These are phyloP conservation scores for Datura wrightii DNA, from an alignment of 257 asterid genomes.

Conservation along the genomic window DNA sequence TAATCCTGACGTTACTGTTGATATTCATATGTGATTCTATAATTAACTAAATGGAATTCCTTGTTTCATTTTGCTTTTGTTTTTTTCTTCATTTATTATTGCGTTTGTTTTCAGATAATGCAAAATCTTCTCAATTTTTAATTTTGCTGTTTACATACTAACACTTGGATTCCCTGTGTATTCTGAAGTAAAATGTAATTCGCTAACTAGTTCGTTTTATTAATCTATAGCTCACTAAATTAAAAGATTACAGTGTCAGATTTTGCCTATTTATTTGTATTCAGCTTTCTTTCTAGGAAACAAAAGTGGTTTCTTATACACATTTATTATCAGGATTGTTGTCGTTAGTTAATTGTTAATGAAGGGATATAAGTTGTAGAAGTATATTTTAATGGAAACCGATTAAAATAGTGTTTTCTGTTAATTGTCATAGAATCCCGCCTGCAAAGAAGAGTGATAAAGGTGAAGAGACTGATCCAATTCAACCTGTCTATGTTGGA, in stretches of 20 bases:
- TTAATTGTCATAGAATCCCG: conserved; percentile 60
- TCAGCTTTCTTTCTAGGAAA: not conserved
- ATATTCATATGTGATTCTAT: not conserved
- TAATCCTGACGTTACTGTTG: not conserved
- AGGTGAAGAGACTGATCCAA: conserved; percentile 62
- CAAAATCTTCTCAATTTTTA: not conserved
- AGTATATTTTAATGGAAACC: not conserved
- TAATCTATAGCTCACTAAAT: not conserved
- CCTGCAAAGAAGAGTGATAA: conserved; percentile 59
- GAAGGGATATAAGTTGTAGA: not conserved
- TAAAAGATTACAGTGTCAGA: not conserved
- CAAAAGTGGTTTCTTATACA: not conserved
- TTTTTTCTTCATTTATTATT: not conserved
- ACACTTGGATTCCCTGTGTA: not conserved
- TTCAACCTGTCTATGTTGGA: conserved; percentile 79
- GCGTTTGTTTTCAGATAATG: not conserved
- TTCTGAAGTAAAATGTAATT: not conserved
- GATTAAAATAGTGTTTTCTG: conserved; percentile 29
- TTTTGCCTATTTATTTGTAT: not conserved
- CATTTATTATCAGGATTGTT: not conserved
- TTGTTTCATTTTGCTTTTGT: not conserved
- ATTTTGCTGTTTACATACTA: not conserved
- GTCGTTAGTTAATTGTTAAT: not conserved
- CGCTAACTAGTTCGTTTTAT: not conserved
- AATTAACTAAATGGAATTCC: not conserved